Evolutionary conservation across 306 rosid species (phyloP), one percentile per base, ranked within the genome.

Genomic region (Luffa aegyptiaca): DNA sequence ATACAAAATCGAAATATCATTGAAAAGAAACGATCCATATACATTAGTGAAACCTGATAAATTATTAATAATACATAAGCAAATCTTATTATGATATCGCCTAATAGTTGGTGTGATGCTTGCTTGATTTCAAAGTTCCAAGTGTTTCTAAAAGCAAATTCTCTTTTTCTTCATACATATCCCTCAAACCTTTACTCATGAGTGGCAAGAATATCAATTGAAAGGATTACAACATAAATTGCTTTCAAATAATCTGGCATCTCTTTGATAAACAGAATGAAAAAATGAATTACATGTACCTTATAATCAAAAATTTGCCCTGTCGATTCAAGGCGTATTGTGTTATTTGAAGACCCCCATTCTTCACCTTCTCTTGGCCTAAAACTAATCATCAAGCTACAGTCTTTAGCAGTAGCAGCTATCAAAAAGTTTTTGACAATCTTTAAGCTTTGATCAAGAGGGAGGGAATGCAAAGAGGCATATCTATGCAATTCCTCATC

Each of bases 331-430:
- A 93, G 84, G 85, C 79, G 81, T 88, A 90, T 69, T 12, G 75
- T 88, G 83, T 77, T 82, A 79, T 64, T 78, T 37, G 70, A 68
- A 82, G 93, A 85, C 81, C 76, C 92, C 59, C 76, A 80, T 75
- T 75, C 83, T 71, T 84, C 89, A 53, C 76, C 87, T 84, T 75
- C 83, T 81, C 82, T 86, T 76, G 83, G 94, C 88, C 90, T 89
- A 77, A 96, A 96, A 86, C 93, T 83, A 78, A 96, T 81, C 88
- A 90, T 89, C 89, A 96, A 86, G 87, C 99, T 96, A 84, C 96
- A 96, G 92, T 93, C 98, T 82, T 93, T 96, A 37, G 93, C 94
- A 59, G 94, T 91, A 77, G 99, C 86, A 77, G 96, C 98, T 79
- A 87, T 91, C 83, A 91, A 77, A 84, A 87, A 93, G 88, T 96